These are phyloP conservation scores for Hymenotorrendiella dingleyae DNA, from an alignment of 2,329 filamentous ascomycete genomes.

Conservation along the genomic window DNA sequence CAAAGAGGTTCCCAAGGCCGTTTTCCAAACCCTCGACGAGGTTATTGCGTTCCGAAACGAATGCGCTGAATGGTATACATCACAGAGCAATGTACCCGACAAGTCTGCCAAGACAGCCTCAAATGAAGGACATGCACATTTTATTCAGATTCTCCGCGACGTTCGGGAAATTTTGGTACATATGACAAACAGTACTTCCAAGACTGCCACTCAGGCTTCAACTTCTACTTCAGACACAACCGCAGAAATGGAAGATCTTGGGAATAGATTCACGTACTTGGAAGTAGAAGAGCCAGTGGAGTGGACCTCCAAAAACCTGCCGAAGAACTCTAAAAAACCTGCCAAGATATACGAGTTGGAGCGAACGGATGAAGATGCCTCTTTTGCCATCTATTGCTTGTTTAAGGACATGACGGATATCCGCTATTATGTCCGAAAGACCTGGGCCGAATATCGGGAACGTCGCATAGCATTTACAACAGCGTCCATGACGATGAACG, in stretches of 20 bases:
- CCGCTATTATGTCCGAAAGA: slow-evolving; percentile 3
- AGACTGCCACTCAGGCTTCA: background rate
- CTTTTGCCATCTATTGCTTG: slow-evolving; percentile 1
- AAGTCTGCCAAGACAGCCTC: too few relatives aligned
- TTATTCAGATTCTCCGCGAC: too few relatives aligned
- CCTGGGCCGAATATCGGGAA: background rate
- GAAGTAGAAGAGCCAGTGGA: too few relatives aligned
- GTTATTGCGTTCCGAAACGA: background rate
- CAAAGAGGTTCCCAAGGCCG: background rate
- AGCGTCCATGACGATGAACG: too few relatives aligned
- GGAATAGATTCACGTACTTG: too few relatives aligned
- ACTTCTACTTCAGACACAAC: background rate
- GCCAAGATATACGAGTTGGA: background rate
- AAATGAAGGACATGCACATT: too few relatives aligned
- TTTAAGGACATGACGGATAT: slow-evolving; percentile 5
- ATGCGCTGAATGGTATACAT: too few relatives aligned
- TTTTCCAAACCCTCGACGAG: slow-evolving; percentile 2
- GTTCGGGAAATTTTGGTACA: too few relatives aligned
- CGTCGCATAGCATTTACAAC: slow-evolving; percentile 1
- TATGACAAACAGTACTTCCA: background rate
- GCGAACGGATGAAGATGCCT: background rate
- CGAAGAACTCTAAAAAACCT: background rate
- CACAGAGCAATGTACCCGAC: too few relatives aligned
- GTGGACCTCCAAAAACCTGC: too few relatives aligned
- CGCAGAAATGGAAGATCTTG: too few relatives aligned